Conservation (phyloP, 352 stramenopile genomes). For the Saprolegnia diclina region DNA sequence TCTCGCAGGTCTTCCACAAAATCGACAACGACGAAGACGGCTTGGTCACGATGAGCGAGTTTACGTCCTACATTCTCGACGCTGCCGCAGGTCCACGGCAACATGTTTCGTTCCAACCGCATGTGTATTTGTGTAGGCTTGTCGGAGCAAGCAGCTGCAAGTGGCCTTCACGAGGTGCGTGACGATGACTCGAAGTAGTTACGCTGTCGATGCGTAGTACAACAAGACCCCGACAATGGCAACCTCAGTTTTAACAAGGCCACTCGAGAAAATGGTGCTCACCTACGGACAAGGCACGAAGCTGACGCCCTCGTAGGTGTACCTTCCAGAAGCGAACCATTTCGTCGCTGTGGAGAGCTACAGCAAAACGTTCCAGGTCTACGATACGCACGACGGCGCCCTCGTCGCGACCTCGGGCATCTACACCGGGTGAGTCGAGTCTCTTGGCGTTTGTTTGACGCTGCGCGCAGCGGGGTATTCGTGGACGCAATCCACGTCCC, state of each 20-base stretch:
- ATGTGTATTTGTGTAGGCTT: not conserved
- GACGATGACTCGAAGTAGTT: not conserved
- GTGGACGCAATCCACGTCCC: not conserved
- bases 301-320: not conserved
- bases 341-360: conserved; percentile 5
- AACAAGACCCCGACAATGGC: conserved; percentile 11
- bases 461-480: not conserved
- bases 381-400: not conserved
- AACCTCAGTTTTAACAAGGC: not conserved
- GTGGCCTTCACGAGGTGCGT: conserved; percentile 10
- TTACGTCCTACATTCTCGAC: conserved; percentile 14
- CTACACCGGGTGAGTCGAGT: not conserved
- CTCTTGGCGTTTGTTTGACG: not conserved
- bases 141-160: not conserved
- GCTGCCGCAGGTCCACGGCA: not conserved
- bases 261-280: conserved; percentile 4
- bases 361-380: conserved; percentile 16
- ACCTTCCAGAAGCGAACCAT: not conserved
- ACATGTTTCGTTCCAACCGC: too few relatives aligned
- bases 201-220: not conserved
- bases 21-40: conserved; percentile 26
- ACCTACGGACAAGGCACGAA: not conserved
- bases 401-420: not conserved
- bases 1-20: conserved; percentile 12
- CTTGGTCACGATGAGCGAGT: conserved; percentile 13